Percentiles rank a stretch among this genome's conserved stretches.
Evolutionary conservation across 768 basidiomycete genomes (phyloP).

Genomic region (Podaxis sp.): DNA sequence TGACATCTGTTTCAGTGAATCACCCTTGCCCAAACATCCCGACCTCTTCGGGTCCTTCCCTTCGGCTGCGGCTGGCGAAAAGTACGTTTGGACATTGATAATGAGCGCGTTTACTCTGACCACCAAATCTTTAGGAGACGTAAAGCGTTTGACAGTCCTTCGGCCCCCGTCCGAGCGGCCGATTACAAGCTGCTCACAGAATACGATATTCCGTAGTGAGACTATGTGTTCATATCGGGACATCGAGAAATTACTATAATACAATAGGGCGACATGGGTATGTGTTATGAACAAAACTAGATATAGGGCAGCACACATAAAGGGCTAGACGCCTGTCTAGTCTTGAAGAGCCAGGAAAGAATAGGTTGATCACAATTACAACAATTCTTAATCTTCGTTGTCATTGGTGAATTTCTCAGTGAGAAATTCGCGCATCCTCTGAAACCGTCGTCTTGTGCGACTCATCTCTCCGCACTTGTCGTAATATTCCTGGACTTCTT

Average conservation of each 20-base stretch:
- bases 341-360: neutral
- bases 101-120: neutral
- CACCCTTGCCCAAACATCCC: conserved; percentile 93
- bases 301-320: neutral
- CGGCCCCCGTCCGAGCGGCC: conserved; percentile 72
- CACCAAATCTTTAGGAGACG: conserved; percentile 51
- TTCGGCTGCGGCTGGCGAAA: conserved; percentile 94
- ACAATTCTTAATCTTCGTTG: conserved; percentile 14
- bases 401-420: conserved; percentile 37
- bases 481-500: conserved; percentile 79
- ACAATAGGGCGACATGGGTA: neutral
- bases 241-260: neutral
- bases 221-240: neutral
- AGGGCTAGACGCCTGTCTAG: too few relatives aligned
- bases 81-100: conserved; percentile 44
- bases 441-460: conserved; percentile 63
- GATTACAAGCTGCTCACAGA: conserved; percentile 69
- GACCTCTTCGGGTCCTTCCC: conserved; percentile 96
- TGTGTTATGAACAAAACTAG: neutral
- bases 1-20: conserved; percentile 57
- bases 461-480: conserved; percentile 72
- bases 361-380: neutral
- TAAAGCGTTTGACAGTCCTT: conserved; percentile 77
- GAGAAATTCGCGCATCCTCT: conserved; percentile 61
- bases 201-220: conserved; percentile 40